Base-by-base conservation (phyloP, 2,329 filamentous ascomycete species). In the Juglanconis oblonga region DNA sequence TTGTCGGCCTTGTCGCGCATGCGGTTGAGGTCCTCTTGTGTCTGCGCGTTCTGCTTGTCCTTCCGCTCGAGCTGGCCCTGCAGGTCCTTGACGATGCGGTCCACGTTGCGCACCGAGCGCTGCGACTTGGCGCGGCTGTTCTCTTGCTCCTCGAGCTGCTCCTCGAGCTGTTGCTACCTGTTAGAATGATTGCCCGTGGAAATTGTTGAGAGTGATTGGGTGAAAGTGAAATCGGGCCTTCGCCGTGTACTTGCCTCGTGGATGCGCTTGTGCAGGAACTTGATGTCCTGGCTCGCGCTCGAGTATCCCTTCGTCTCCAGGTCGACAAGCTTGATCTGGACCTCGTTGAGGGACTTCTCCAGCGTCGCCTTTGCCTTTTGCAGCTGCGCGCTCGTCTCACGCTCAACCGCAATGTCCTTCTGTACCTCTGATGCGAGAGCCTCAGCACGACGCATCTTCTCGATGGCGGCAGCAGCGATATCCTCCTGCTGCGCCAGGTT, bases 301-400 rank as follows among this genome's bases (percentile, higher is more conserved):
- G 93, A 95, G 76, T 96, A 98, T 56, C 93, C 92, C 80, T 98
- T 98, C 48, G 95, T 98, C 78, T 99, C 94, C 8, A 98, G 82
- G 72, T 98, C 95, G 55, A 99, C 89, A 58, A 96, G 86, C 70
- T 87, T 87, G 56, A 98, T 84, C 74, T 98, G 94, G 32, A 94
- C 82, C 73, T 99, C 94, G 73, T 93, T 97, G 54, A 96, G 80
- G 57, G 85, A 86, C 80, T 97, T 97, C 78, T 98, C 95, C 47
- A 99, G 79, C 0, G 84, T 84, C 3, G 90, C 91, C 78, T 97
- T 98, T 66, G 97, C 91, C 72, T 93, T 93, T 73, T 95, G 91
- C 58, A 98, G 80, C 66, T 90, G 86, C 5, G 89, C 86, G 67
- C 88, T 92, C 38, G 84, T 84, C 71, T 98, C 95, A 9, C 94